These are phyloP conservation scores for Anacardium occidentale DNA, from an alignment of 345 rosid species.

Conservation along the genomic window DNA sequence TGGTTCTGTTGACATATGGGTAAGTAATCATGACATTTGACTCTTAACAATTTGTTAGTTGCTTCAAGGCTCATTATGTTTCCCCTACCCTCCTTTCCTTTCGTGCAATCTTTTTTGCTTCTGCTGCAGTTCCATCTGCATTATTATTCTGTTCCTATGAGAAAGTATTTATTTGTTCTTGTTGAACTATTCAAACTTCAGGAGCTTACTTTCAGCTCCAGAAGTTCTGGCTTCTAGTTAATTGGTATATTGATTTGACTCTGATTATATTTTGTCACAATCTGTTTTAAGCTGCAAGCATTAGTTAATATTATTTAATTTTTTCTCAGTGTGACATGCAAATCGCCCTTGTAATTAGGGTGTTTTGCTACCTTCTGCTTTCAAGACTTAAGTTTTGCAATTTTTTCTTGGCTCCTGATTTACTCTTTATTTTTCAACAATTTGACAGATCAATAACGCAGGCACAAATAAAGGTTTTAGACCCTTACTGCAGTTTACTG, in stretches of 20 bases:
- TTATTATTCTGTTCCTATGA: neutral
- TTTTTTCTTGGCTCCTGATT: neutral
- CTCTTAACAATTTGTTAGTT: neutral
- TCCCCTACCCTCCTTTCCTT: too few species aligned
- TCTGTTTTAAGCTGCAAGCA: neutral
- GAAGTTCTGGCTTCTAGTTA: neutral
- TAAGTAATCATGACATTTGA: conserved; percentile 30
- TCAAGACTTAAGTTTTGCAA: neutral
- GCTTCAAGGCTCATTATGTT: neutral
- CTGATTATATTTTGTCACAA: neutral
- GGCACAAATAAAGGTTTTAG: conserved; percentile 95
- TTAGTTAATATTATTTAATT: neutral
- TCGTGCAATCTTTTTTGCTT: neutral
- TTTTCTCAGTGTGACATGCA: neutral
- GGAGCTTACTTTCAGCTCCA: neutral
- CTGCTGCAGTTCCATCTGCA: neutral
- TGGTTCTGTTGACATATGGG: conserved; percentile 89
- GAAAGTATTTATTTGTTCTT: neutral
- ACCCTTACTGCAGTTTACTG: conserved; percentile 78
- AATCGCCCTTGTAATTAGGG: neutral
- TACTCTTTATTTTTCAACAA: conserved; percentile 10
- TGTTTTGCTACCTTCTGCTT: neutral
- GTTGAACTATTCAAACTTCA: neutral
- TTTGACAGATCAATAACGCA: conserved; percentile 78
- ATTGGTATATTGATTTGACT: neutral